Evolutionary conservation across 176 grass and related monocot genomes (phyloP).

Genomic region (sorghum (Sorghum bicolor)): Sorghum_bicolor_NCBIv3 NC_012878.2:57410001-57410500

Average conservation of each 20-base stretch:
- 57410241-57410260: slow-evolving; percentile 31
- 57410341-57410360: slow-evolving; percentile 30
- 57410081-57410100: neutral
- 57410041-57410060: no score
- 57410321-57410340: neutral
- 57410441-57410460: neutral
- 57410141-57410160: neutral
- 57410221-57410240: fast-evolving
- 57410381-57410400: slow-evolving; percentile 20
- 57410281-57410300: neutral
- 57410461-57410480: neutral
- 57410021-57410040: neutral
- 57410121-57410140: no score
- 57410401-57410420: neutral
- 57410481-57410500: neutral
- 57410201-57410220: slow-evolving; percentile 36
- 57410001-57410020: slow-evolving; percentile 24
- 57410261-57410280: slow-evolving; percentile 13
- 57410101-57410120: neutral
- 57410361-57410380: neutral
- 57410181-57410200: neutral
- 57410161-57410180: slow-evolving; percentile 25
- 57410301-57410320: neutral
- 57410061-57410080: neutral
- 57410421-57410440: neutral